These are phyloP conservation scores for Escallonia rubra DNA, from an alignment of 129 eudicot species.

Conservation along the genomic window DNA sequence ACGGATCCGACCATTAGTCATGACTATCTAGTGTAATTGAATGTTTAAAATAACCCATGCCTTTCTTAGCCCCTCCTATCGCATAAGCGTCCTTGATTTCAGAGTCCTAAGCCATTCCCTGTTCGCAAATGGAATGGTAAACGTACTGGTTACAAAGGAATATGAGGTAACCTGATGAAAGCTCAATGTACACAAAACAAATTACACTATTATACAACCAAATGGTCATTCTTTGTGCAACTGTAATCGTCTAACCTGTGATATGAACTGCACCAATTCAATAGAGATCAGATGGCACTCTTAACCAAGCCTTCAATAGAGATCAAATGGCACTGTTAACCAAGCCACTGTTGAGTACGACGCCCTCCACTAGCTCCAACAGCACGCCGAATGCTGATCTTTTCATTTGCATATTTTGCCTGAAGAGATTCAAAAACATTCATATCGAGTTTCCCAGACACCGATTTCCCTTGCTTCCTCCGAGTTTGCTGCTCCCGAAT, in stretches of 20 bases:
- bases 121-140: too few relatives aligned
- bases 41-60: too few relatives aligned
- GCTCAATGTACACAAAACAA: background rate
- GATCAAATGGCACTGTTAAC: constrained; percentile 22
- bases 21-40: too few relatives aligned
- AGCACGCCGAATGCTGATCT: constrained; percentile 84
- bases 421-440: constrained; percentile 85
- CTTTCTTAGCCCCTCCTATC: too few relatives aligned
- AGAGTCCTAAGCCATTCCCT: too few relatives aligned
- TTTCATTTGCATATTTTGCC: constrained; percentile 80
- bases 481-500: constrained; percentile 78
- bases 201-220: background rate
- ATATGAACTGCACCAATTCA: too few relatives aligned
- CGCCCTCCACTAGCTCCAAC: constrained; percentile 84
- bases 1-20: too few relatives aligned
- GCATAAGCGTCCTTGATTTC: too few relatives aligned
- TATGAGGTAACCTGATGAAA: background rate
- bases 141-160: too few relatives aligned
- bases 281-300: too few relatives aligned
- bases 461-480: constrained; percentile 91
- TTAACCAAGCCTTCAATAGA: too few relatives aligned
- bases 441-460: constrained; percentile 93
- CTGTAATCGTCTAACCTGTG: background rate
- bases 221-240: background rate
- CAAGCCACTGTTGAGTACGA: constrained; percentile 86